A percentile compares a stretch with the other conserved stretches of the same genome.
Conservation (phyloP, 179 eudicot genomes). For the Gypsophila paniculata region DNA sequence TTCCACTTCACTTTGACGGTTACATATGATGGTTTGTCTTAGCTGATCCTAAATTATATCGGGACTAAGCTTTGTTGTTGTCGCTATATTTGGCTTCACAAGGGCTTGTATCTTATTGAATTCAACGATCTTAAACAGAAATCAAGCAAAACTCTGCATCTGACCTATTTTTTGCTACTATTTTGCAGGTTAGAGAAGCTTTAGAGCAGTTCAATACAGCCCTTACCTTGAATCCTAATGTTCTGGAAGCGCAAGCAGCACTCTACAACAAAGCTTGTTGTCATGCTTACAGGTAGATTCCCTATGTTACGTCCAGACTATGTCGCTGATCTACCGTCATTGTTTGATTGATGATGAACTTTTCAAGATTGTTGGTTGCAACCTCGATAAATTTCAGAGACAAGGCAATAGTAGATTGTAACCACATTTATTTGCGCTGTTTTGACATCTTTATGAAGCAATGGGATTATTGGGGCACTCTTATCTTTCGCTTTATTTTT, state of each 20-base stretch:
- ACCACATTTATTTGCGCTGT: too few species aligned
- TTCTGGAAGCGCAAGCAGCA: constrained; percentile 96
- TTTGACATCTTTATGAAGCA: too few species aligned
- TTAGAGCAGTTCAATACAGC: constrained; percentile 80
- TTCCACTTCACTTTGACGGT: background rate
- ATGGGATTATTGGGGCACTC: background rate
- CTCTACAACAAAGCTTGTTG: constrained; percentile 97
- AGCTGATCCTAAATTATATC: background rate
- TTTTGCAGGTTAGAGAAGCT: constrained; percentile 84
- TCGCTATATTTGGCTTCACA: background rate
- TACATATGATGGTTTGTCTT: background rate
- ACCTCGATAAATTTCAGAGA: background rate
- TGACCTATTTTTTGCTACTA: constrained; percentile 11
- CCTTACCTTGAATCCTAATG: constrained; percentile 74
- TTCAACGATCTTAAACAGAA: background rate
- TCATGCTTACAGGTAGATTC: constrained; percentile 81
- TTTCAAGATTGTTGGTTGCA: background rate
- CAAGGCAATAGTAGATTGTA: too few species aligned
- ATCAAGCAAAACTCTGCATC: background rate
- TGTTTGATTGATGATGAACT: background rate
- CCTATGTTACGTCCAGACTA: constrained; percentile 15
- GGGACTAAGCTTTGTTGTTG: background rate
- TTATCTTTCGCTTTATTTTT: constrained; percentile 2
- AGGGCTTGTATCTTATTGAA: background rate
- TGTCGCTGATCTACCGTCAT: background rate